Conservation (phyloP, 441 rosid species). For the Erysimum cheiri region DNA sequence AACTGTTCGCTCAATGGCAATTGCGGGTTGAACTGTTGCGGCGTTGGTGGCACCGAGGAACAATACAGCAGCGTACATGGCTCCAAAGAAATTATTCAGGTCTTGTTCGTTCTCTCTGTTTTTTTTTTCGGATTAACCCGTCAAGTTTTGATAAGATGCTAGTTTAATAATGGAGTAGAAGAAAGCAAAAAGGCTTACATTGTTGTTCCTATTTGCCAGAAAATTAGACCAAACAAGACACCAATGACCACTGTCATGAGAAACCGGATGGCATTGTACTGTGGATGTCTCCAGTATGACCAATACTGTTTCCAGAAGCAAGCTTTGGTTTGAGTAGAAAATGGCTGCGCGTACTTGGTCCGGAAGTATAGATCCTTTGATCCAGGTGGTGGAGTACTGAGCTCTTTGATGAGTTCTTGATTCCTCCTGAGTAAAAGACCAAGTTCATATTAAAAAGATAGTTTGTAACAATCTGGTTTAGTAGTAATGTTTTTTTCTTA, state of each 20-base stretch:
- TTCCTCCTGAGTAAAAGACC: conserved; percentile 57
- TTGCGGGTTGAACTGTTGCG: conserved; percentile 62
- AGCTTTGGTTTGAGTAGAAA: conserved; percentile 65
- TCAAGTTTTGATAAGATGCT: background rate
- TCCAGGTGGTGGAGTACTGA: conserved; percentile 66
- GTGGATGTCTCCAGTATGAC: conserved; percentile 91
- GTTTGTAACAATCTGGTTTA: background rate
- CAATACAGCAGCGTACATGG: conserved; percentile 70
- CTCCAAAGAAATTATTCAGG: conserved; percentile 74
- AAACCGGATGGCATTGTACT: conserved; percentile 68
- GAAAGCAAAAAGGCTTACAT: conserved; percentile 43
- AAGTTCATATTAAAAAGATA: background rate
- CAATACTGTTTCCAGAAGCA: conserved; percentile 84
- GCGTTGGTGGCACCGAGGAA: conserved; percentile 85
- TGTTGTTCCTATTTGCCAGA: conserved; percentile 71
- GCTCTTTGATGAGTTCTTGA: conserved; percentile 74
- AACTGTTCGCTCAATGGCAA: conserved; percentile 76
- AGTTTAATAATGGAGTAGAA: background rate
- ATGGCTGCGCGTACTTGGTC: conserved; percentile 68
- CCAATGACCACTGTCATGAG: conserved; percentile 63
- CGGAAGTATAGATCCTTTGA: conserved; percentile 72
- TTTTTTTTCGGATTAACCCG: background rate
- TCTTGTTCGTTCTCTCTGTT: conserved; percentile 68
- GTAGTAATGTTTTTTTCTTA: background rate
- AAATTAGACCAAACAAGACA: conserved; percentile 68